Evolutionary conservation across 805 yeast species (phyloP), one percentile per base, ranked within the genome.

Genomic region (Pichia kluyveri): DNA sequence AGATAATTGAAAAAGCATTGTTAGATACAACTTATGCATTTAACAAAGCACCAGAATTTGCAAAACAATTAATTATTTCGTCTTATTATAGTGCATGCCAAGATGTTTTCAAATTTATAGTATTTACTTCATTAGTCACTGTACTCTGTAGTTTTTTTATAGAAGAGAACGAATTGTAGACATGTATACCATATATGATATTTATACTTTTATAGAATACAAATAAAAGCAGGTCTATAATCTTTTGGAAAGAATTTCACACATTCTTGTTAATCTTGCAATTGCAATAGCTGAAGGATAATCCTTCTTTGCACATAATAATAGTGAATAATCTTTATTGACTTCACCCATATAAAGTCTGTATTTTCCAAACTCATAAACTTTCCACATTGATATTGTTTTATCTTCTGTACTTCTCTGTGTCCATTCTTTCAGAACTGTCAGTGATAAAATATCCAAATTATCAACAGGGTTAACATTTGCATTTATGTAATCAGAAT

Each of bases 281-380:
- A 63, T 41, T 15, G 66, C 64, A 31, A 66, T 47, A 19, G 59
- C 60, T 46, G 60, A 55, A 1, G 70, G 68, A 43, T 63, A 65
- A 5, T 50, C 42, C 7, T 43, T 19, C 17, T 56, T 60, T 38
- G 64, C 57, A 30, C 66, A 58, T 47, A 65, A 50, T 49, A 67
- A 50, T 40, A 65, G 43, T 15, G 61, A 42, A 42, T 57, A 59
- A 5, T 55, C 53, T 7, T 48, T 51, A 40, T 58, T 57, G 9
- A 57, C 58, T 32, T 46, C 48, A 48, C 54, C 56, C 31, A 56
- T 45, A 31, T 57, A 59, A 37, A 61, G 52, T 28, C 55, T 44
- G 43, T 55, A 61, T 28, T 54, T 49, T 30, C 51, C 56, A 51
- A 60, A 59, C 37, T 56, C 55, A 31, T 61, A 50, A 27, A 61